Conservation (phyloP, 2,329 filamentous ascomycete genomes). For the Trichoderma harzianum region DNA sequence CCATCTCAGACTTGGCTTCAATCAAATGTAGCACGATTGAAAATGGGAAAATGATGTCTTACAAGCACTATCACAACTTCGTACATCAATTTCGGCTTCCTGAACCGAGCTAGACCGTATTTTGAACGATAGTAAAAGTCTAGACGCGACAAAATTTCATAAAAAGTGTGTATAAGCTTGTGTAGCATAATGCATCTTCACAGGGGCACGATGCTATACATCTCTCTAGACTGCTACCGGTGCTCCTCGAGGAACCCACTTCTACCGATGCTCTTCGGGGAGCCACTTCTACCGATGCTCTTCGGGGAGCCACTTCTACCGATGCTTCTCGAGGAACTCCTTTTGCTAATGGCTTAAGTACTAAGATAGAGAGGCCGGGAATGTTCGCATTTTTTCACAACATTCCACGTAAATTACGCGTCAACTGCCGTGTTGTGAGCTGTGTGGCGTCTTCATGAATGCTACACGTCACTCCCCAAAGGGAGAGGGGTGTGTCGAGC, state of each 20-base stretch:
- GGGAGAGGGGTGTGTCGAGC: neutral
- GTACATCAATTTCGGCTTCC: neutral
- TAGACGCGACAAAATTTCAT: neutral
- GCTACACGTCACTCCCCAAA: neutral
- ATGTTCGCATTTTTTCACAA: no score
- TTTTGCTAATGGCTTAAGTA: no score
- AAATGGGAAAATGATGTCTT: neutral
- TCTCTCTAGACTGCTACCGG: neutral
- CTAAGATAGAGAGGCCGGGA: no score
- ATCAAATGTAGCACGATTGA: neutral
- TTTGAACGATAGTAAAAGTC: neutral
- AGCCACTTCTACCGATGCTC: neutral
- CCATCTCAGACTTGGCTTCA: neutral
- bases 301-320: neutral
- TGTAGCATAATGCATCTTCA: neutral
- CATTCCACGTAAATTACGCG: no score
- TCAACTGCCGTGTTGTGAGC: no score
- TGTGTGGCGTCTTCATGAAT: neutral
- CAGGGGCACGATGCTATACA: neutral
- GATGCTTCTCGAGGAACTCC: neutral
- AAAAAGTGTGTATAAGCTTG: neutral
- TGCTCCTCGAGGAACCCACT: neutral
- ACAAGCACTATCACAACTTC: neutral
- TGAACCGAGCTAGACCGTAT: neutral
- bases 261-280: neutral